These are phyloP conservation scores for Hsuehochloa calcarea DNA, from an alignment of 176 grass and related monocot species.

Conservation along the genomic window DNA sequence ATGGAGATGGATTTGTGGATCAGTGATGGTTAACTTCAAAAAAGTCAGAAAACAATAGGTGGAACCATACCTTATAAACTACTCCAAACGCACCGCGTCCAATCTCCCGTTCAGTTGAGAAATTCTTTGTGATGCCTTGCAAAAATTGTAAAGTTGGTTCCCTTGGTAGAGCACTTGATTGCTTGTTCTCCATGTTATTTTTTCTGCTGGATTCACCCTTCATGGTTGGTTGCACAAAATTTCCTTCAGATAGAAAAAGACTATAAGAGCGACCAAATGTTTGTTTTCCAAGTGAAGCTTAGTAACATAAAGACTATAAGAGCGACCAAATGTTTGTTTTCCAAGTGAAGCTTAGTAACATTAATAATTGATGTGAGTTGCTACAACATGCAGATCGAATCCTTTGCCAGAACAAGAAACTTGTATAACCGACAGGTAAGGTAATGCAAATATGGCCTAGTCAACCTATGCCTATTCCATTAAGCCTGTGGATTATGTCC, in stretches of 20 bases:
- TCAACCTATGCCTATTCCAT: not conserved
- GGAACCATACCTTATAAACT: slow-evolving; percentile 16
- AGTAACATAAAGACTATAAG: not conserved
- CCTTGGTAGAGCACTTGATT: not conserved
- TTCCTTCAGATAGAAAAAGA: not conserved
- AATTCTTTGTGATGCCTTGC: not conserved
- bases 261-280: not conserved
- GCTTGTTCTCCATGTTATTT: not conserved
- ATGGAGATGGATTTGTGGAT: not conserved
- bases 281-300: not conserved
- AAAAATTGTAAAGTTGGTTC: not conserved
- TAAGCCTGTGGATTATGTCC: not conserved
- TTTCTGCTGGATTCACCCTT: not conserved
- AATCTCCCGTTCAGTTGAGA: slow-evolving; percentile 11
- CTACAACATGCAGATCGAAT: not conserved
- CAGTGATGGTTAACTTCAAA: not conserved
- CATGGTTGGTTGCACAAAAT: not conserved
- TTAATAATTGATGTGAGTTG: too few relatives aligned
- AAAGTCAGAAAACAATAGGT: not conserved
- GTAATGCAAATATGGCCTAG: not conserved
- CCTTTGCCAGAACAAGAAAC: not conserved
- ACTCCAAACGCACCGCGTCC: slow-evolving; percentile 8
- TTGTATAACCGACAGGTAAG: not conserved
- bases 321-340: not conserved
- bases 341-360: not conserved